These are phyloP conservation scores for Pyrenochaeta sp. DNA, from an alignment of 2,329 filamentous ascomycete species.

Conservation along the genomic window DNA sequence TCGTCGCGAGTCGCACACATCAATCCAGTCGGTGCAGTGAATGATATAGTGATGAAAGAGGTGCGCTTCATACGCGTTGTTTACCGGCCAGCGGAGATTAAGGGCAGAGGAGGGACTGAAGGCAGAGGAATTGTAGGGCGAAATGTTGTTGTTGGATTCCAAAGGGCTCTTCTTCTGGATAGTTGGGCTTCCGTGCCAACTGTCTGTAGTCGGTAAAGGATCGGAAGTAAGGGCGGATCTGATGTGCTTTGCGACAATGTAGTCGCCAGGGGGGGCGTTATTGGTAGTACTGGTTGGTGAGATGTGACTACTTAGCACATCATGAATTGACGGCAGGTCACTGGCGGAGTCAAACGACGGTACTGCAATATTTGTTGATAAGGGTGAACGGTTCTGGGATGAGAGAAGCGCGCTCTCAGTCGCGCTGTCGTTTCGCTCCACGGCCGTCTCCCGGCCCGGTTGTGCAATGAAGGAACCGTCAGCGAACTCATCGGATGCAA, in stretches of 20 bases:
- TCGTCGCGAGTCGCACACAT: conserved; percentile 33
- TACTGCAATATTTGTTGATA: conserved; percentile 12
- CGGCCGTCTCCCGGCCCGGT: not conserved
- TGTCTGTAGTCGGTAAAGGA: conserved; percentile 8
- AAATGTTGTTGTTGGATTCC: conserved; percentile 26
- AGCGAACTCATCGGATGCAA: conserved; percentile 18
- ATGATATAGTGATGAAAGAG: conserved; percentile 43
- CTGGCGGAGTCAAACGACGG: conserved; percentile 17
- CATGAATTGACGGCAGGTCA: conserved; percentile 26
- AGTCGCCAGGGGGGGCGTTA: not conserved
- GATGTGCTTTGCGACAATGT: conserved; percentile 5
- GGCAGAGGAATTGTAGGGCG: conserved; percentile 35
- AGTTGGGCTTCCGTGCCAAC: conserved; percentile 20
- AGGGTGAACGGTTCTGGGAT: conserved; percentile 16
- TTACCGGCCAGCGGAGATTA: conserved; percentile 34
- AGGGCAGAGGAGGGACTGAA: conserved; percentile 35
- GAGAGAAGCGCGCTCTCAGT: conserved; percentile 12
- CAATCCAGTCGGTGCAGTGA: conserved; percentile 40
- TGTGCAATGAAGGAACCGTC: not conserved
- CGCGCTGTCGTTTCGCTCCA: conserved; percentile 4
- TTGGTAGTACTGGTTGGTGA: conserved; percentile 5
- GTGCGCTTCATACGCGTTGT: conserved; percentile 32
- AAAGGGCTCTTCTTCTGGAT: conserved; percentile 25
- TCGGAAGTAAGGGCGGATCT: conserved; percentile 13
- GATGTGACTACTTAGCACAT: conserved; percentile 21